These are phyloP conservation scores for Chlamydomonas incerta DNA, from an alignment of 139 green algal species.

Conservation along the genomic window DNA sequence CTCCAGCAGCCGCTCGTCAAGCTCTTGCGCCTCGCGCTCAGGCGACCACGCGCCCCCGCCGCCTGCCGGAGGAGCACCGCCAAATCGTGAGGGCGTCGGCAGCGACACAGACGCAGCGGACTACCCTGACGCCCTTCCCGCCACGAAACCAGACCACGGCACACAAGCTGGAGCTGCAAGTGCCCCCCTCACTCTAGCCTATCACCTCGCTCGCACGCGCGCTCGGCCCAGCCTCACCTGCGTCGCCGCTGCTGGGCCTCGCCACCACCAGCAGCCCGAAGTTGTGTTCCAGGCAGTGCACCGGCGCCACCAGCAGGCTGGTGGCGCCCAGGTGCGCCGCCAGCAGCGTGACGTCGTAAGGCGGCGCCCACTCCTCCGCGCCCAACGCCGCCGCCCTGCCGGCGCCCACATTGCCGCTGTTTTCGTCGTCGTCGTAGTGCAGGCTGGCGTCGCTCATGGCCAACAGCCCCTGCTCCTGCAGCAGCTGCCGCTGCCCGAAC, in stretches of 20 bases:
- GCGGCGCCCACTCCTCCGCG: not conserved
- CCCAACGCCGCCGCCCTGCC: not conserved
- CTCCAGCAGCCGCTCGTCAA: conserved; percentile 29
- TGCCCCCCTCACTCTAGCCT: too few species aligned
- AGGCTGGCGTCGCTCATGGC: too few species aligned
- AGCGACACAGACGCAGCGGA: too few species aligned
- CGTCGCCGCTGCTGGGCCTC: not conserved
- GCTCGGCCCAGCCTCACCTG: not conserved
- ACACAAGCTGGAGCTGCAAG: too few species aligned
- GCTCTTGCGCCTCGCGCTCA: not conserved
- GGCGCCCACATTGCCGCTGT: too few species aligned
- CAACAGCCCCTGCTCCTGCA: too few species aligned
- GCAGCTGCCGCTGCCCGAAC: too few species aligned
- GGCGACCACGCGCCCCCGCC: too few species aligned
- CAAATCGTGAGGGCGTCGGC: too few species aligned
- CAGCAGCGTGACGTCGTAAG: not conserved
- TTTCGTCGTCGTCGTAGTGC: not conserved
- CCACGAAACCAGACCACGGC: too few species aligned
- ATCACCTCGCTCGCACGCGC: not conserved
- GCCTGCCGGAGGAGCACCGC: too few species aligned
- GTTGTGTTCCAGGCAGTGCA: conserved; percentile 20
- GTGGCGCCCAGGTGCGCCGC: not conserved
- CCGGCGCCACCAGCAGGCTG: conserved; percentile 2
- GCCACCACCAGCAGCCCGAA: conserved; percentile 35
- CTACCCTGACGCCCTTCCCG: too few species aligned